Evolutionary conservation across 495 filamentous ascomycete genomes (phyloP).

Genomic region (Copromyces sp.): DNA sequence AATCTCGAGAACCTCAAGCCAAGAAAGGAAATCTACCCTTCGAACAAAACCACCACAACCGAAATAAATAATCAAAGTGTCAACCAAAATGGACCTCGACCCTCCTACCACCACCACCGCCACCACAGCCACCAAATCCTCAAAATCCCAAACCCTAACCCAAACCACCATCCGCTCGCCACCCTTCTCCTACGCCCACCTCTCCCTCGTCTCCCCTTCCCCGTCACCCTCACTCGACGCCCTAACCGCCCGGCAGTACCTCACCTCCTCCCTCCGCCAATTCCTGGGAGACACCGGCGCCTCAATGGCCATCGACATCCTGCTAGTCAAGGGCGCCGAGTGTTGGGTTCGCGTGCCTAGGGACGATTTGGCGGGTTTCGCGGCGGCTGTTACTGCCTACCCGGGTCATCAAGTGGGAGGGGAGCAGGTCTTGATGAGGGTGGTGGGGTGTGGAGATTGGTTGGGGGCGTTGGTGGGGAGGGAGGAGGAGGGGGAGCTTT

Average conservation of each 20-base stretch:
- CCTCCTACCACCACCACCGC: neutral
- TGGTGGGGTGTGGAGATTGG: slow-evolving; percentile 36
- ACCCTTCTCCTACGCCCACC: slow-evolving; percentile 32
- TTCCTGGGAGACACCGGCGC: slow-evolving; percentile 73
- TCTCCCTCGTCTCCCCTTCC: slow-evolving; percentile 17
- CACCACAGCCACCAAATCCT: neutral
- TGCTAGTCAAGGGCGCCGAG: slow-evolving; percentile 47
- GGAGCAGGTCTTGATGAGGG: slow-evolving; percentile 22
- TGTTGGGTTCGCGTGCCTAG: slow-evolving; percentile 70
- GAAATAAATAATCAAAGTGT: neutral
- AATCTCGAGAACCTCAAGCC: neutral
- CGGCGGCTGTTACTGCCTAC: slow-evolving; percentile 56
- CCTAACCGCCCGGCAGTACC: slow-evolving; percentile 62
- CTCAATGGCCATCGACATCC: slow-evolving; percentile 69
- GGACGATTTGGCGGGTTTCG: slow-evolving; percentile 48
- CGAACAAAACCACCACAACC: neutral
- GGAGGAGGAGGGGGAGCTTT: slow-evolving; percentile 27
- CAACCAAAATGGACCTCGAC: slow-evolving; percentile 10
- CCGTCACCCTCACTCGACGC: slow-evolving; percentile 44
- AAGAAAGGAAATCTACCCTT: neutral
- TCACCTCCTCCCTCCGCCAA: slow-evolving; percentile 62
- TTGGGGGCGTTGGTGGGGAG: slow-evolving; percentile 32
- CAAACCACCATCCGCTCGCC: slow-evolving; percentile 29
- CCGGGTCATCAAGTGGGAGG: slow-evolving; percentile 45
- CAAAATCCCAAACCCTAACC: slow-evolving; percentile 6